Evolutionary conservation across 2,329 filamentous ascomycete species (phyloP), one percentile per base, ranked within the genome.

Genomic region (Diplodia mutila): DNA sequence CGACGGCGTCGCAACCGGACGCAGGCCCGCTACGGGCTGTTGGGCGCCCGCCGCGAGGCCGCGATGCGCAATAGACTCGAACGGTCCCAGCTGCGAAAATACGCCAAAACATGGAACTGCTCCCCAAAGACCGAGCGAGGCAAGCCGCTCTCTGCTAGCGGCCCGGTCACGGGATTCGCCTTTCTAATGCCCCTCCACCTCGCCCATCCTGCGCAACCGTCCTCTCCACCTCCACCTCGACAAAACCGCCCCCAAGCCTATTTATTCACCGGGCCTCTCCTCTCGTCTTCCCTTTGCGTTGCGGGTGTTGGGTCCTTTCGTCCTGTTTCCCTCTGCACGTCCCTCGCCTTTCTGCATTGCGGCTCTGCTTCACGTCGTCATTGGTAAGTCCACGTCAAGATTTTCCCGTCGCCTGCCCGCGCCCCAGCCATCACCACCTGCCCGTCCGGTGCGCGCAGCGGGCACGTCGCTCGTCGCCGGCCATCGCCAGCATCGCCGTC

Each of bases 281-380:
- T 69, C 61, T 59, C 67, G 69, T 71, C 65, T 76, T 74, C 73
- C 67, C 72, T 73, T 78, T 77, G 74, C 75, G 73, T 75, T 74
- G 73, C 71, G 71, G 63, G 72, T 75, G 71, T 75, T 68, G 67
- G 61, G 55, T 65, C 59, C 54, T 68, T 68, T 74, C 69, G 67
- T 73, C 68, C 68, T 72, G 71, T 72, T 69, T 73, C 69, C 59
- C 65, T 67, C 71, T 71, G 66, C 67, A 65, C 59, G 54, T 53
- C 66, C 66, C 48, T 70, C 72, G 70, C 65, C 69, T 73, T 73
- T 71, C 70, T 70, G 51, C 70, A 68, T 71, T 73, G 55, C 67
- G 32, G 61, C 61, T 71, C 72, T 71, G 66, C 70, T 72, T 69
- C 68, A 61, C 65, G 49, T 61, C 63, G 66, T 67, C 66, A 67